A percentile compares a stretch with the other conserved stretches of the same genome.
Evolutionary conservation across 768 basidiomycete species (phyloP).

Genomic region (Tylopilus cervinicoccineus): DNA sequence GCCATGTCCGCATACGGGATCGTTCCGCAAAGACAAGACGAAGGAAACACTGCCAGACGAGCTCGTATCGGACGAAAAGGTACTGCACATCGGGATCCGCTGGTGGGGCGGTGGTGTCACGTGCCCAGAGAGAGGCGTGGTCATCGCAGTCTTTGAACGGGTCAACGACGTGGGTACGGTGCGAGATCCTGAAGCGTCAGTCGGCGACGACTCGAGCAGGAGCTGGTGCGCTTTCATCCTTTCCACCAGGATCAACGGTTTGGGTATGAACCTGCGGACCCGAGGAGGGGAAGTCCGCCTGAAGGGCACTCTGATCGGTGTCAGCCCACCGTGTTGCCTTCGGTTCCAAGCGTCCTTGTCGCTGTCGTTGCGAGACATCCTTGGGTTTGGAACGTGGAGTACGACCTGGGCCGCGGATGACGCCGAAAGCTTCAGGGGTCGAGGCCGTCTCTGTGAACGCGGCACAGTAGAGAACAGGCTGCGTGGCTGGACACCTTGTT

Average conservation of each 20-base stretch:
- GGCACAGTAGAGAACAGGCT: background rate
- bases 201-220: background rate
- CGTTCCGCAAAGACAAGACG: constrained; percentile 1
- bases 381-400: background rate
- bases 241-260: constrained; percentile 22
- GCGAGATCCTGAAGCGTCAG: background rate
- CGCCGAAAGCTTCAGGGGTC: background rate
- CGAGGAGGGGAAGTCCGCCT: background rate
- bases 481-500: background rate
- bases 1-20: background rate
- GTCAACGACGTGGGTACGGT: background rate
- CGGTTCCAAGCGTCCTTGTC: background rate
- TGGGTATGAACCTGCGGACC: constrained; percentile 21
- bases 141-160: background rate
- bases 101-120: constrained; percentile 7
- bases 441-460: background rate
- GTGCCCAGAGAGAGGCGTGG: background rate
- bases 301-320: background rate
- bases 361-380: constrained; percentile 4
- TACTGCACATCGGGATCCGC: background rate
- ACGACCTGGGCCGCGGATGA: background rate
- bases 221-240: constrained; percentile 19
- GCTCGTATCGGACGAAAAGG: background rate
- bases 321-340: background rate
- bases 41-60: constrained; percentile 9